Conservation (phyloP, 495 filamentous ascomycete genomes). For the Aspergillus campestris region DNA sequence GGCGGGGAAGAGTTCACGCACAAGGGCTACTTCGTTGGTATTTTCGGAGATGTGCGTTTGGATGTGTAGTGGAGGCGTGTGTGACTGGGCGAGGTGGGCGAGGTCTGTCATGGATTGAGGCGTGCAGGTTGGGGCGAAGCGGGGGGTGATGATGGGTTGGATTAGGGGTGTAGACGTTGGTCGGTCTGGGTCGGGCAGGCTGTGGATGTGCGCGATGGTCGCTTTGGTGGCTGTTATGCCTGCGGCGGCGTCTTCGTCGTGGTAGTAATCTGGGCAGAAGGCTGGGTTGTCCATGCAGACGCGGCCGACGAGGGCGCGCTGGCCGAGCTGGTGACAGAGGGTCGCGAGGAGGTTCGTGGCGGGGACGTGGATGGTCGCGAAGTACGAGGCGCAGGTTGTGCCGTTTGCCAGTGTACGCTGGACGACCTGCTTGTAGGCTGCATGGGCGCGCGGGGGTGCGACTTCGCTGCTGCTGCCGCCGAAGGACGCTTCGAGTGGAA, state of each 20-base stretch:
- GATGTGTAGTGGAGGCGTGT: conserved; percentile 49
- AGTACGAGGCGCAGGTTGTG: conserved; percentile 87
- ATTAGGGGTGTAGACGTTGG: conserved; percentile 55
- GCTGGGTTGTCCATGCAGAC: conserved; percentile 75
- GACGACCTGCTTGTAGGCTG: conserved; percentile 67
- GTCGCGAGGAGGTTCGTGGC: conserved; percentile 83
- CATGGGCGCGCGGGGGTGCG: conserved; percentile 37
- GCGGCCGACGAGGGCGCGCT: conserved; percentile 83
- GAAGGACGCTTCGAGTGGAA: conserved; percentile 77
- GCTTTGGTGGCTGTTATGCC: conserved; percentile 45
- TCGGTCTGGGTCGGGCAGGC: conserved; percentile 60
- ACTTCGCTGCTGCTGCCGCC: conserved; percentile 13
- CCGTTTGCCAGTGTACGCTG: conserved; percentile 75
- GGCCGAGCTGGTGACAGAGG: conserved; percentile 65
- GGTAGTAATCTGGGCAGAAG: conserved; percentile 64
- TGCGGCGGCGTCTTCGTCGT: conserved; percentile 51
- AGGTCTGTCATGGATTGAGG: conserved; percentile 49
- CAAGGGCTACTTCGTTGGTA: conserved; percentile 58
- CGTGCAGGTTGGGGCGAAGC: conserved; percentile 78
- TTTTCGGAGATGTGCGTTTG: conserved; percentile 96
- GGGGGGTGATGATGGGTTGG: conserved; percentile 76
- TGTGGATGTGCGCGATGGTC: conserved; percentile 47
- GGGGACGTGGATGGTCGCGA: conserved; percentile 73
- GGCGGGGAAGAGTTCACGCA: conserved; percentile 60
- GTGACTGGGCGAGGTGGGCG: conserved; percentile 52